Evolutionary conservation across 495 filamentous ascomycete genomes (phyloP), one percentile per base, ranked within the genome.

Genomic region (Viridothelium virens): DNA sequence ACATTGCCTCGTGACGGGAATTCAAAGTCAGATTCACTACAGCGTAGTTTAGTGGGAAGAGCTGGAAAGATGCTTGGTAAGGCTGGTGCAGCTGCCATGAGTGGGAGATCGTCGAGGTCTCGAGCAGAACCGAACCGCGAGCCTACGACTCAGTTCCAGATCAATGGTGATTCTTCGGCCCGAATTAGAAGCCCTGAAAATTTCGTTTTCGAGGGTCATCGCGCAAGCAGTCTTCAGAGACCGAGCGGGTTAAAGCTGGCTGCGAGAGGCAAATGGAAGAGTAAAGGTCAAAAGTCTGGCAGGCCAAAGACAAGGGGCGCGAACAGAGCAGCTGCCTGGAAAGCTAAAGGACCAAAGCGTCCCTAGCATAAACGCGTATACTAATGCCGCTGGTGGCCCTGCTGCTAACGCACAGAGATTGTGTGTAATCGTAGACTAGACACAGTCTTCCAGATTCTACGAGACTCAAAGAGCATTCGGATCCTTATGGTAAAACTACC

Each of bases 121-220:
- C 65, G 66, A 67, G 18, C 33, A 41, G 59, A 11, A 41, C 9
- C 47, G 34, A 62, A 6, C 39, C 10, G 46, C 39, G 18, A 38
- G 31, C 16, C 34, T 39, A 44, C 36, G 14, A 34, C 34, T 53
- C 39, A n/a, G 56, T n/a, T 6, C 38, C 48, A 46, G 18, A 53
- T 37, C 71, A 72, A 25, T 25, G 48, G 71, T 70, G 62, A 74
- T 76, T 67, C 63, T 74, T 59, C 73, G 65, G 70, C 85, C 48
- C 65, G 63, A 61, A 69, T 76, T 65, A 86, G 80, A 72, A 74
- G 78, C 4, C 85, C 86, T 2, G 86, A 91, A 78, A 78, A 81
- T 2, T 81, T 93, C 68, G 86, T 97, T 9, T 96, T 98, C 74
- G 94, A 98, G 75, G 94, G 94, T 2, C 85, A 90, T 72, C 84